Percentiles rank a stretch among this genome's conserved stretches.
phyloP scores from a whole-genome alignment of 768 basidiomycete species.

The Pulveroboletus sp. region DNA sequence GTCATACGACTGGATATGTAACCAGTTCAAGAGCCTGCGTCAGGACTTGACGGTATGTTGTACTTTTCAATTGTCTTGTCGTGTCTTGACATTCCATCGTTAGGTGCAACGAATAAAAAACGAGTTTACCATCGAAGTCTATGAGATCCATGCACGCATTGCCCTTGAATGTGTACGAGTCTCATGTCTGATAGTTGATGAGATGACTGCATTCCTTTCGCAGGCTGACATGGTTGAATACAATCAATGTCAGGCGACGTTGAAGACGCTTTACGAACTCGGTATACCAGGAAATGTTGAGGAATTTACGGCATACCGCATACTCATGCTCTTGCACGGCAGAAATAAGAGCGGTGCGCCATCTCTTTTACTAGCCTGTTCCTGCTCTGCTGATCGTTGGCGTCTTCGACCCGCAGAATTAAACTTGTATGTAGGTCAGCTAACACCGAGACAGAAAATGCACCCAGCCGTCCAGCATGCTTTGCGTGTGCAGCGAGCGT shows the following conservation, averaged over 20 bases:
- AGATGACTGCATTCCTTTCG: slow-evolving; percentile 17
- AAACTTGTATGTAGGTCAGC: slow-evolving; percentile 95
- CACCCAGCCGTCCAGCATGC: slow-evolving; percentile 83
- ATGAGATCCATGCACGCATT: slow-evolving; percentile 97
- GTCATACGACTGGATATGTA: slow-evolving; percentile 88
- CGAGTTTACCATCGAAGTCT: slow-evolving; percentile 94
- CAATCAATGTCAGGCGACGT: slow-evolving; percentile 92
- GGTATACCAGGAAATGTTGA: slow-evolving; percentile 90
- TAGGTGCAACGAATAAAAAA: slow-evolving; percentile 99
- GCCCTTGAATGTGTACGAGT: slow-evolving; percentile 81
- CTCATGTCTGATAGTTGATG: background rate
- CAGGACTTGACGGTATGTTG: slow-evolving; percentile 92
- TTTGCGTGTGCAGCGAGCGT: slow-evolving; percentile 79
- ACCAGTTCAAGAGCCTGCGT: slow-evolving; percentile 95
- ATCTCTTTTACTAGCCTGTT: background rate
- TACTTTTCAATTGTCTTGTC: background rate
- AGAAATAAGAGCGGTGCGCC: slow-evolving; percentile 88
- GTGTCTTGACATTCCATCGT: slow-evolving; percentile 7
- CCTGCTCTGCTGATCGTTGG: slow-evolving; percentile 1
- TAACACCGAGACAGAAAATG: slow-evolving; percentile 87
- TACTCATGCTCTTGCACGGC: slow-evolving; percentile 92
- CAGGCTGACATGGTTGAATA: slow-evolving; percentile 98
- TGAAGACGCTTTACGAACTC: slow-evolving; percentile 87
- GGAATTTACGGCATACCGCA: slow-evolving; percentile 96
- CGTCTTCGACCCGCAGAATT: slow-evolving; percentile 55